phyloP scores from a whole-genome alignment of 208 protist species.

The Leishmania martiniquensis region DNA sequence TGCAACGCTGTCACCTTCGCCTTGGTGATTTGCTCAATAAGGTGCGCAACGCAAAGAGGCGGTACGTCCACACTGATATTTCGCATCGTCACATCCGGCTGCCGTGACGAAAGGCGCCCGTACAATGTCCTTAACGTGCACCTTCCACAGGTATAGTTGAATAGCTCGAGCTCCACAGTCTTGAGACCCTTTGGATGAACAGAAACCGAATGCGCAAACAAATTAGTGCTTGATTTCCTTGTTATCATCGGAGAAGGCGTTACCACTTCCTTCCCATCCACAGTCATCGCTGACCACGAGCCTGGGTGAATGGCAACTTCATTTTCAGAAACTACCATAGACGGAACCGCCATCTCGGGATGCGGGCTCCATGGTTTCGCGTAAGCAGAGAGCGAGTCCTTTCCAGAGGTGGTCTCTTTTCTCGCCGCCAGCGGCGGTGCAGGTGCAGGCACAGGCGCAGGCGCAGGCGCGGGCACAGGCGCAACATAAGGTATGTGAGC shows the following conservation, averaged over 20 bases:
- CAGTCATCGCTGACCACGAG: constrained; percentile 14
- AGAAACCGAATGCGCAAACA: constrained; percentile 58
- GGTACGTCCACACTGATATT: constrained; percentile 65
- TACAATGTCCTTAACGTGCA: constrained; percentile 66
- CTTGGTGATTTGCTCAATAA: constrained; percentile 68
- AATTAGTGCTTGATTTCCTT: constrained; percentile 36
- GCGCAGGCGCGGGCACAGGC: background rate
- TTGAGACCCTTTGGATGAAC: constrained; percentile 37
- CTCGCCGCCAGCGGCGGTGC: background rate
- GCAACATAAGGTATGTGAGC: constrained; percentile 7
- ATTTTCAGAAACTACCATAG: constrained; percentile 20
- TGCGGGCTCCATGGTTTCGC: constrained; percentile 44
- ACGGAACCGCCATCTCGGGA: constrained; percentile 15
- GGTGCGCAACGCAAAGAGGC: constrained; percentile 66
- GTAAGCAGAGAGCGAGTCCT: constrained; percentile 33
- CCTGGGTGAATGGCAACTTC: constrained; percentile 27
- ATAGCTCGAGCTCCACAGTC: constrained; percentile 48
- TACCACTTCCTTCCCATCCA: constrained; percentile 29
- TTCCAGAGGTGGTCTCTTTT: constrained; percentile 13
- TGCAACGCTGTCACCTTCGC: constrained; percentile 50
- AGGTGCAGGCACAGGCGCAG: background rate
- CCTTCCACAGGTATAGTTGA: constrained; percentile 58
- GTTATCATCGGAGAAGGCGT: constrained; percentile 48
- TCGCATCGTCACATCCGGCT: constrained; percentile 56
- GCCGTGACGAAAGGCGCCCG: constrained; percentile 59